These are phyloP conservation scores for Mangifera indica DNA, from an alignment of 345 rosid genomes.

Conservation along the genomic window DNA sequence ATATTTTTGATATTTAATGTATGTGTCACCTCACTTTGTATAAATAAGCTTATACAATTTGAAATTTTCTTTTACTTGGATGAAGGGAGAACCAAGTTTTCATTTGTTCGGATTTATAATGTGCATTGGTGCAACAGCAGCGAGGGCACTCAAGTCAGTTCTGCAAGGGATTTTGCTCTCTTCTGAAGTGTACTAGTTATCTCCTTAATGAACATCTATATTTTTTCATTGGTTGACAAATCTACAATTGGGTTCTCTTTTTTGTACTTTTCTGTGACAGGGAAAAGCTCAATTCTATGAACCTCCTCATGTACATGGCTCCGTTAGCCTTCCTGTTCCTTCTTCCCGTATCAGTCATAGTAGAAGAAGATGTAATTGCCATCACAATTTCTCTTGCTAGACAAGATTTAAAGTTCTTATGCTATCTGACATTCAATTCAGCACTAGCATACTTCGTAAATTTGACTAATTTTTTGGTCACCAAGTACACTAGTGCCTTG, in stretches of 20 bases:
- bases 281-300: conserved; percentile 52
- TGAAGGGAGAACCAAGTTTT: conserved; percentile 51
- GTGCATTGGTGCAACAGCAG: conserved; percentile 48
- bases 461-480: conserved; percentile 45
- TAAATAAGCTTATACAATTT: no score
- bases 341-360: conserved; percentile 31
- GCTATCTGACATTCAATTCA: conserved; percentile 42
- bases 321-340: conserved; percentile 45
- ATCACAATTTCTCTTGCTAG: conserved; percentile 43
- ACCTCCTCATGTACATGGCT: conserved; percentile 55
- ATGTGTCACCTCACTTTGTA: no score
- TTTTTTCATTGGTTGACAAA: no score
- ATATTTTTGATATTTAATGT: no score
- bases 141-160: conserved; percentile 47
- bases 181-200: conserved; percentile 38
- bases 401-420: conserved; percentile 36
- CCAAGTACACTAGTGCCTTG: conserved; percentile 52
- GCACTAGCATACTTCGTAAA: conserved; percentile 46
- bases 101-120: conserved; percentile 48
- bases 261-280: conserved; percentile 17
- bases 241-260: neutral
- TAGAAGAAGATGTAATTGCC: conserved; percentile 41
- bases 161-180: conserved; percentile 53
- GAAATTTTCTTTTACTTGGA: no score
- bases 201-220: neutral